Evolutionary conservation across 2,329 filamentous ascomycete species (phyloP), one percentile per base, ranked within the genome.

Genomic region (Colletotrichum somersetense): DNA sequence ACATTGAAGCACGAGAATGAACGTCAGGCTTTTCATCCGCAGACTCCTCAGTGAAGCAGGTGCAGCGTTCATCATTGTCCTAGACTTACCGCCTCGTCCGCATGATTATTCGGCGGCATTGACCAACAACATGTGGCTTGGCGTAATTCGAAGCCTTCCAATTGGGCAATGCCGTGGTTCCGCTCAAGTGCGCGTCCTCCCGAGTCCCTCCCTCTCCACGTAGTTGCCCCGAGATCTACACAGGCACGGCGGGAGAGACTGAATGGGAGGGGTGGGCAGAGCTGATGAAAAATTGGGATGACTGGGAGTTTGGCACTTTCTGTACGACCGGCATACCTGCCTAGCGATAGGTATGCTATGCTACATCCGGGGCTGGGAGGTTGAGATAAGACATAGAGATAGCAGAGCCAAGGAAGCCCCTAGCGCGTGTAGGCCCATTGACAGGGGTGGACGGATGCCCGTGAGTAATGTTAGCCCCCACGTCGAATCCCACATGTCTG

Each of bases 311-410:
- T 46, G 38, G 20, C 35, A 38, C 35, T 38, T 10, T 40, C 4
- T 16, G 44, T 46, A n/a, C 44, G 18, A 8, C 5, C n/a, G 4
- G 42, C 30, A 30, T 30, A 30, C 30, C 30, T 30, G 3, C 30
- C 30, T 30, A 30, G 30, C 30, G 30, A 4, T 30, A 30, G 30
- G 30, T 30, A 30, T 30, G 30, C 42, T n/a, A 23, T 33, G 38
- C 59, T 58, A 59, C 59, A 52, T 55, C 46, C 38, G 40, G 42
- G 42, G 58, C n/a, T 50, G 52, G 26, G 53, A 53, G 14, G 59
- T 72, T 40, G 46, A 72, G 69, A 72, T 72, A 72, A 72, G 69
- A 72, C 61, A 69, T 55, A 72, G 59, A 69, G 69, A 72, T 68
- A 64, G 58, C 59, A 61, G 26, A 59, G 61, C 64, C 66, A 72